phyloP scores from a whole-genome alignment of 768 basidiomycete species.

The Lyophyllum decastes region DNA sequence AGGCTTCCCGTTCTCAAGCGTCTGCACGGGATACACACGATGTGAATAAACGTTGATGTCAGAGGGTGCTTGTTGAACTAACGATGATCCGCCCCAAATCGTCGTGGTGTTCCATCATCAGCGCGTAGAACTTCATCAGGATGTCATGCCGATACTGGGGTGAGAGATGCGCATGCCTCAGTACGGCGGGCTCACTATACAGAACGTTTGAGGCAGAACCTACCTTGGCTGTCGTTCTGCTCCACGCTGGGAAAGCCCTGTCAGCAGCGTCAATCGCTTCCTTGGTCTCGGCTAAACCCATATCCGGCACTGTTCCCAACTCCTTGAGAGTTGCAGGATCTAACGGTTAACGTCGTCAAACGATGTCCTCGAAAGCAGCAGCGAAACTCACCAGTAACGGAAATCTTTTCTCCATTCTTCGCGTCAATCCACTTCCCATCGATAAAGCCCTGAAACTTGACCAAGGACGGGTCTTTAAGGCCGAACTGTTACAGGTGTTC shows the following conservation, averaged over 20 bases:
- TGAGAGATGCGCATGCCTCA: neutral
- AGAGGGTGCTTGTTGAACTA: constrained; percentile 29
- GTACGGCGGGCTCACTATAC: neutral
- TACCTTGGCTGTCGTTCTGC: constrained; percentile 86
- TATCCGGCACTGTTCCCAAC: constrained; percentile 87
- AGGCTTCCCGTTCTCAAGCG: constrained; percentile 95
- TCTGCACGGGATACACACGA: constrained; percentile 43
- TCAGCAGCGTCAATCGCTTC: constrained; percentile 82
- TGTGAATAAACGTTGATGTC: constrained; percentile 22
- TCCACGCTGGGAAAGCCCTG: constrained; percentile 83
- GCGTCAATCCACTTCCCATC: constrained; percentile 87
- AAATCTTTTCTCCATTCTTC: constrained; percentile 68
- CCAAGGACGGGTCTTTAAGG: constrained; percentile 74
- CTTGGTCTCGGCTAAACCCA: constrained; percentile 82
- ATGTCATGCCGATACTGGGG: constrained; percentile 79
- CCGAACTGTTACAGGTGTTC: constrained; percentile 50
- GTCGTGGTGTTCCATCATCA: constrained; percentile 84
- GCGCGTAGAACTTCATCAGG: constrained; percentile 71
- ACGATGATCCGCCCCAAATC: constrained; percentile 89
- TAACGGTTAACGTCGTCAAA: constrained; percentile 27
- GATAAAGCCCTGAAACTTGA: constrained; percentile 78
- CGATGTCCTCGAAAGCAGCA: neutral
- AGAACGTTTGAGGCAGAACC: constrained; percentile 7
- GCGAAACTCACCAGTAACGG: constrained; percentile 70
- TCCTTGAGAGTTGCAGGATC: constrained; percentile 88